These are phyloP conservation scores for Primulina huaijiensis DNA, from an alignment of 257 asterid species.

Conservation along the genomic window DNA sequence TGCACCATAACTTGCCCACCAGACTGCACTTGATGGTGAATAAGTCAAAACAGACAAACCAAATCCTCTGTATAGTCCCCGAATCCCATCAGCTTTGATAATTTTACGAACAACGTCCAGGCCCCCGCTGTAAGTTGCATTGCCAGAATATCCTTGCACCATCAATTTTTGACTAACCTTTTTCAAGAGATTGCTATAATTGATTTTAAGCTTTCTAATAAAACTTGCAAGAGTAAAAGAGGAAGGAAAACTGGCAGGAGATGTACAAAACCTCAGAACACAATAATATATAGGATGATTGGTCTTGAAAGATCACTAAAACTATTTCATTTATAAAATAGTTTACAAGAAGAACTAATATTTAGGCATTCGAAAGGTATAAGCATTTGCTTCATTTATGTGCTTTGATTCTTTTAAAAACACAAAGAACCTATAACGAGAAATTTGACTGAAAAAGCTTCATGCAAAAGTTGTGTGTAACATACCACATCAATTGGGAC, in stretches of 20 bases:
- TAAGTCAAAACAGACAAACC: conserved; percentile 89
- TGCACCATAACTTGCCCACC: conserved; percentile 99
- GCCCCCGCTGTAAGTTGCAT: conserved; percentile 70
- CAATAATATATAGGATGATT: neutral
- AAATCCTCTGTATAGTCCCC: conserved; percentile 93
- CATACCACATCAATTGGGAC: conserved; percentile 96
- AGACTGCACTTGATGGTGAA: conserved; percentile 97
- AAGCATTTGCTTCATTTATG: no score
- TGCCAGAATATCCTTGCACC: conserved; percentile 91
- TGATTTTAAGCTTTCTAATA: conserved; percentile 8
- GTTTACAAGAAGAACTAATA: no score
- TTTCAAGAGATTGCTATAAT: conserved; percentile 31
- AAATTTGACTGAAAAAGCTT: neutral
- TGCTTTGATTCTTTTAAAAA: neutral
- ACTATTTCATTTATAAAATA: no score
- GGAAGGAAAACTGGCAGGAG: conserved; percentile 6
- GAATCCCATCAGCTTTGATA: conserved; percentile 78
- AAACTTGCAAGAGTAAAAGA: neutral
- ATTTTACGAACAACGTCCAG: conserved; percentile 86
- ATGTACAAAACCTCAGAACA: neutral
- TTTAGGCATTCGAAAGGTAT: no score
- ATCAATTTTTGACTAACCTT: conserved; percentile 91
- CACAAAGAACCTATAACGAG: neutral
- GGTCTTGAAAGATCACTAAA: neutral
- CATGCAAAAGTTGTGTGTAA: conserved; percentile 17